phyloP scores from a whole-genome alignment of 768 basidiomycete genomes.

The Pulveroboletus sp. region DNA sequence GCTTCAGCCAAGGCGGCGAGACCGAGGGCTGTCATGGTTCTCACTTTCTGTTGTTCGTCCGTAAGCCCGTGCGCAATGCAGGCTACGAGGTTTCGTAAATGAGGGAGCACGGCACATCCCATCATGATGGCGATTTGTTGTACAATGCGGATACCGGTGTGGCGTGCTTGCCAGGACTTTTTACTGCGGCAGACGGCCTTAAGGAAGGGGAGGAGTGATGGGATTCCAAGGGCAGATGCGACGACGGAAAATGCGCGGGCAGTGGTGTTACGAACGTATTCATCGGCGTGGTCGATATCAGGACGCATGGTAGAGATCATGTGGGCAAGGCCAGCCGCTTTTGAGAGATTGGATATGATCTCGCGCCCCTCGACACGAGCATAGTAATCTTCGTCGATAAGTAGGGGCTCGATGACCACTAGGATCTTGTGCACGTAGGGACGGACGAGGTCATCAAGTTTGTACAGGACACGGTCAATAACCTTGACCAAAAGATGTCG shows the following conservation, averaged over 20 bases:
- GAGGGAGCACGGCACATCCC: slow-evolving; percentile 97
- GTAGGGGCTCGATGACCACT: slow-evolving; percentile 96
- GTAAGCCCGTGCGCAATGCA: slow-evolving; percentile 83
- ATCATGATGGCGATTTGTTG: slow-evolving; percentile 99
- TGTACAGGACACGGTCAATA: slow-evolving; percentile 97
- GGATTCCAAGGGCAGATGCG: slow-evolving; percentile 96
- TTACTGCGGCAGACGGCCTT: slow-evolving; percentile 98
- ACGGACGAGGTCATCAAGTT: slow-evolving; percentile 96
- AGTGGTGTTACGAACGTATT: slow-evolving; percentile 98
- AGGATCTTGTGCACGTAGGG: slow-evolving; percentile 99
- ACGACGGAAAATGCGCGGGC: slow-evolving; percentile 99
- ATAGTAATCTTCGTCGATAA: slow-evolving; percentile 98
- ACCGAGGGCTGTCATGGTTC: slow-evolving; percentile 74
- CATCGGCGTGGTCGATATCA: slow-evolving; percentile 98
- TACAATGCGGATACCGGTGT: slow-evolving; percentile 98
- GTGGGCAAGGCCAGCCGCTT: slow-evolving; percentile 97
- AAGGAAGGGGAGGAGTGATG: slow-evolving; percentile 94
- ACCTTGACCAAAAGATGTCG: slow-evolving; percentile 98
- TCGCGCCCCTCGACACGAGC: slow-evolving; percentile 97
- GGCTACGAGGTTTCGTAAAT: slow-evolving; percentile 93
- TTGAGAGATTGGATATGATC: slow-evolving; percentile 97
- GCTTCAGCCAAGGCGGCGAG: slow-evolving; percentile 95
- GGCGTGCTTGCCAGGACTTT: slow-evolving; percentile 99
- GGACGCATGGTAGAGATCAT: slow-evolving; percentile 99
- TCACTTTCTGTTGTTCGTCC: slow-evolving; percentile 77